These are phyloP conservation scores for Aethionema arabicum DNA, from an alignment of 345 rosid genomes.

Conservation along the genomic window DNA sequence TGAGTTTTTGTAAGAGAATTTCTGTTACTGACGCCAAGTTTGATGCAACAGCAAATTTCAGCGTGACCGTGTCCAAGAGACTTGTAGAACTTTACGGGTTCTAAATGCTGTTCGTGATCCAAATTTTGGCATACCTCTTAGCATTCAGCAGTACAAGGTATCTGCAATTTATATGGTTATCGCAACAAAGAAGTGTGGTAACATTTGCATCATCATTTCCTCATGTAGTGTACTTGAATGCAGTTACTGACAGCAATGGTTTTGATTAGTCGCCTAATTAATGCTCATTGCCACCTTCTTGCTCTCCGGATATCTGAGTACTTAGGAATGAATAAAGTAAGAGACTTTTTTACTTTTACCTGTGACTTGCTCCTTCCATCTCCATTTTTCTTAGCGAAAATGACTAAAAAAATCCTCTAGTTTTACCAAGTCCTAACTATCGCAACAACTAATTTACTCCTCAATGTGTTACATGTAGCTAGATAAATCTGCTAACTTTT, in stretches of 20 bases:
- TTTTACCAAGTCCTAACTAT: too few relatives aligned
- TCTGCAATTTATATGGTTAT: slow-evolving; percentile 28
- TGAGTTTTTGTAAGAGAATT: slow-evolving; percentile 19
- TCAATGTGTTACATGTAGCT: too few relatives aligned
- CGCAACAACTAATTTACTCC: too few relatives aligned
- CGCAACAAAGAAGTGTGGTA: not conserved
- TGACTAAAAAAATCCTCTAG: too few relatives aligned
- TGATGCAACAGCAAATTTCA: slow-evolving; percentile 85
- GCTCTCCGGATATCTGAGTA: slow-evolving; percentile 88
- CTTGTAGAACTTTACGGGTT: slow-evolving; percentile 85
- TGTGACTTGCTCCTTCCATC: not conserved
- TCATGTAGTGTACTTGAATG: slow-evolving; percentile 17
- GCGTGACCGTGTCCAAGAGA: slow-evolving; percentile 88
- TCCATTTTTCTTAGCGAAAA: not conserved
- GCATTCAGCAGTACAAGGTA: slow-evolving; percentile 92
- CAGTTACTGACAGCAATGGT: slow-evolving; percentile 87
- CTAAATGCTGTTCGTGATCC: slow-evolving; percentile 81
- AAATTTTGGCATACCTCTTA: slow-evolving; percentile 87
- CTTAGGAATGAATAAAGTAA: slow-evolving; percentile 88
- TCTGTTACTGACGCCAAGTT: slow-evolving; percentile 40
- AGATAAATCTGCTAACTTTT: too few relatives aligned
- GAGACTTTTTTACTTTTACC: not conserved
- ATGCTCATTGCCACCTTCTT: slow-evolving; percentile 81
- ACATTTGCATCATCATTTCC: slow-evolving; percentile 10
- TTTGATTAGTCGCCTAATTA: slow-evolving; percentile 84